phyloP scores from a whole-genome alignment of 495 filamentous ascomycete genomes.

The Penicillium odoratum region DNA sequence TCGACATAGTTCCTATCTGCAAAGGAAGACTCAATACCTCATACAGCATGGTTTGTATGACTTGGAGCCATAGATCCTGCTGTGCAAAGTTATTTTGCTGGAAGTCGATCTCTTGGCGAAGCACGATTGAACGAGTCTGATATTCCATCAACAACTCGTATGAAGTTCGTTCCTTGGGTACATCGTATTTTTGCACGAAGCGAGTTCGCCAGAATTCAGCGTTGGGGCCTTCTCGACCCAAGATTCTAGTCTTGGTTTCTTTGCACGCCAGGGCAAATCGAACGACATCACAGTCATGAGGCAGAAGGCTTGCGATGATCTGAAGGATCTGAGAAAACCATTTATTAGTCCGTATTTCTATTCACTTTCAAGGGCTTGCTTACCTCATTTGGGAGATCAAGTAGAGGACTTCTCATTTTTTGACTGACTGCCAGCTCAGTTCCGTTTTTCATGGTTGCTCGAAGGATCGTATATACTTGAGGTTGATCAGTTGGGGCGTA shows the following conservation, averaged over 20 bases:
- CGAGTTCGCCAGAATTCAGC: constrained; percentile 36
- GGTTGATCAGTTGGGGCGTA: neutral
- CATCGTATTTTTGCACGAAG: constrained; percentile 39
- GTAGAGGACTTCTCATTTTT: constrained; percentile 5
- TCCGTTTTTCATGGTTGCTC: neutral
- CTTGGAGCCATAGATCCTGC: constrained; percentile 31
- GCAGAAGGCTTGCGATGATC: constrained; percentile 36
- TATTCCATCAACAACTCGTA: constrained; percentile 35
- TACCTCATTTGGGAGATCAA: constrained; percentile 32
- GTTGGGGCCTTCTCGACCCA: constrained; percentile 15
- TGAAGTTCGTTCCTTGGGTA: constrained; percentile 17
- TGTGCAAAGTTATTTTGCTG: constrained; percentile 16
- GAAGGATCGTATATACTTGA: neutral
- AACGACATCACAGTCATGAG: constrained; percentile 32
- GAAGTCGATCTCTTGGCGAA: constrained; percentile 24
- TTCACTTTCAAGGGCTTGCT: neutral
- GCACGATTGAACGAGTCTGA: constrained; percentile 30
- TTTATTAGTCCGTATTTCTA: neutral
- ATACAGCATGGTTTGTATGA: constrained; percentile 29
- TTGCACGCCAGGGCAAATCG: constrained; percentile 32
- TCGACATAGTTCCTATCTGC: constrained; percentile 12
- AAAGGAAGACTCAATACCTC: constrained; percentile 19
- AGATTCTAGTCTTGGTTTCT: constrained; percentile 17
- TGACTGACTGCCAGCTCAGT: neutral
- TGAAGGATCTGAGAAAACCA: constrained; percentile 36